Base-by-base conservation (phyloP, 805 yeast genomes). In the Candida nanaspora region DNA sequence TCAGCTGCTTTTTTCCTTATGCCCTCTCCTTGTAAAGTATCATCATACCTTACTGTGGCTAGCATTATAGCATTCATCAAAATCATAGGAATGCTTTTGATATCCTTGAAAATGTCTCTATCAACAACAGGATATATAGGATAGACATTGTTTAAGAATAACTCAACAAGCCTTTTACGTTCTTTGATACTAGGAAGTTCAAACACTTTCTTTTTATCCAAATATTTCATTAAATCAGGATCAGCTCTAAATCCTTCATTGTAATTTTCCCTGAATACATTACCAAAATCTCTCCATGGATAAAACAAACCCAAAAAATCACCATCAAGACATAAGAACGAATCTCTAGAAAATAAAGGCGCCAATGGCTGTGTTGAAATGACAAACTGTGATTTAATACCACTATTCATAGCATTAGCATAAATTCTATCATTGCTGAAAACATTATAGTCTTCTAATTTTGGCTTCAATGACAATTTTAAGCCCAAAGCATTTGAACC, bases 351-450 rank as follows among this genome's bases (percentile, higher is more conserved):
- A 25, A 59, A 45, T 13, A 59, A 46, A 30, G 58, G 62, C 4
- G 64, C 60, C 35, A 59, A 41, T 9, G 64, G 63, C 38, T 59
- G 63, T 3, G 61, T 51, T 1, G 63, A 52, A 25, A 56, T 52
- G 6, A 58, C 55, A 40, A 56, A 59, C 36, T 59, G 64, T 16
- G 56, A 48, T 22, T 48, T 45, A 13, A 42, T 38, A 7, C 48
- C 48, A 29, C 41, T 52, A 18, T 46, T 46, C 14, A 56, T 44
- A 25, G 53, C 51, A 29, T 47, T 43, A 16, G 57, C 59, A 33
- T 54, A 57, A 2, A 57, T 42, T 33, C 41, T 43, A 38, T 59
- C 63, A 36, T 54, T 45, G 7, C 44, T 38, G 41, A 47, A 50
- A 4, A 48, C 13, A n/a, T 8, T 18, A 11, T n/a, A n/a, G n/a